Base-by-base conservation (phyloP, 1,284 basidiomycete genomes). In the Ganoderma meredithae region DNA sequence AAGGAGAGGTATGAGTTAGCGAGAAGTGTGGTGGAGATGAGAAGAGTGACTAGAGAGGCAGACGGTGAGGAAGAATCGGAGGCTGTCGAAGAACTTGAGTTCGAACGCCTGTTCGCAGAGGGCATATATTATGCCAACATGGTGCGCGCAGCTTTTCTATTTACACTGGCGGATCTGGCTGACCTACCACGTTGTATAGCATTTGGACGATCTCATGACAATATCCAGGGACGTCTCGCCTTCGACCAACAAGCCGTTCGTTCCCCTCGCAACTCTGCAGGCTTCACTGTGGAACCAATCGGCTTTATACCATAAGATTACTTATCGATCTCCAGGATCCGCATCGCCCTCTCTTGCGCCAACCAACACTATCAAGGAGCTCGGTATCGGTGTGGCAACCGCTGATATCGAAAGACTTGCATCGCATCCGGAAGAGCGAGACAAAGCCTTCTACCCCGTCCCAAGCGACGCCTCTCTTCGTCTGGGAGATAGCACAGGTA, bases 121-220 rank as follows among this genome's bases (percentile, higher is more conserved):
- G 94, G 93, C 5, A 95, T 98, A 36, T 94, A 96, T 80, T 98
- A 97, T 78, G 84, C 88, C 13, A 95, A 96, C 77, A 94, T 97
- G 93, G 94, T 94, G 73, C 22, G 31, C 19, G 22, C 65, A 31
- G 6, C 17, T 13, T 59, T 27, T 8, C 7, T 53, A n/a, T 39
- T 19, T 22, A 13, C 8, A 9, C 13, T 60, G 39, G 6, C n/a
- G 12, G 36, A 49, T 47, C 3, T 56, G 19, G n/a, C n/a, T 68
- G 25, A 58, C 71, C 60, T 75, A 4, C 70, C 65, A 66, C 33
- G 49, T 27, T 69, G 66, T 41, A 3, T 74, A 95, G 94, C 81
- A 85, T 10, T 87, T 94, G 72, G 92, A 95, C 25, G 93, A 95
- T 76, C 83, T 96, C 31, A 88, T 94, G 55, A 77, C 81, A 40